Evolutionary conservation across 2,329 filamentous ascomycete genomes (phyloP).

Genomic region (Sphaerulina musiva): DNA sequence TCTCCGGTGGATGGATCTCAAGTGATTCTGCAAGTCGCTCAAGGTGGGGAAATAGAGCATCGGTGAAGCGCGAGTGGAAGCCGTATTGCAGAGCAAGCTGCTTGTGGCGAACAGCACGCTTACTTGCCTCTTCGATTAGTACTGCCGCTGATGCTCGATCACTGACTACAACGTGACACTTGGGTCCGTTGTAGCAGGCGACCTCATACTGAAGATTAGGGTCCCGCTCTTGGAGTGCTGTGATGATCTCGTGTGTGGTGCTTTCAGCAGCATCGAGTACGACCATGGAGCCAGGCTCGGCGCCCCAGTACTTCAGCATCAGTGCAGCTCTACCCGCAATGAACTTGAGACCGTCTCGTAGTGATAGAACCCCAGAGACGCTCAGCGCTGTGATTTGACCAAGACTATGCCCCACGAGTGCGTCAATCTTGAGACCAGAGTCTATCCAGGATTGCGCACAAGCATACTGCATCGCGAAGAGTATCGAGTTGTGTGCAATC

Average conservation of each 20-base stretch:
- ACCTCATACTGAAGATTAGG: slow-evolving; percentile 1
- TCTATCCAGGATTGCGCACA: slow-evolving; percentile 14
- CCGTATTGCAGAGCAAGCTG: slow-evolving; percentile 11
- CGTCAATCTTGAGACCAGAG: slow-evolving; percentile 7
- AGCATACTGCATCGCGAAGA: slow-evolving; percentile 16
- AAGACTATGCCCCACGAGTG: slow-evolving; percentile 15
- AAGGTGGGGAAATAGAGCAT: slow-evolving; percentile 7
- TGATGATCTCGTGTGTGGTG: neutral
- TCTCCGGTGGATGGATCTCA: neutral
- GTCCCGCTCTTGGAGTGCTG: neutral
- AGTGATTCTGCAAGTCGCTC: slow-evolving; percentile 1
- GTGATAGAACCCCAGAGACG: slow-evolving; percentile 7
- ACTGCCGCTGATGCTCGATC: neutral
- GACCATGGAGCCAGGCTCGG: slow-evolving; percentile 15
- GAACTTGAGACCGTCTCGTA: slow-evolving; percentile 10
- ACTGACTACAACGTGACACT: slow-evolving; percentile 7
- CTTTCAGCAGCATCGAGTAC: slow-evolving; percentile 7
- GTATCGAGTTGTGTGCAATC: slow-evolving; percentile 7
- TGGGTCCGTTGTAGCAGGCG: slow-evolving; percentile 17
- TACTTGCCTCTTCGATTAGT: neutral
- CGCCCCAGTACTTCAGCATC: slow-evolving; percentile 5
- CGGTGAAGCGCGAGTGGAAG: slow-evolving; percentile 15
- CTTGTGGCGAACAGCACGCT: slow-evolving; percentile 5
- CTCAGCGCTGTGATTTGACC: slow-evolving; percentile 12
- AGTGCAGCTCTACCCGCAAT: slow-evolving; percentile 8